A percentile compares a stretch with the other conserved stretches of the same genome.
Evolutionary conservation across 2,329 filamentous ascomycete genomes (phyloP).

Genomic region (Phaeoacremonium minimum): DNA sequence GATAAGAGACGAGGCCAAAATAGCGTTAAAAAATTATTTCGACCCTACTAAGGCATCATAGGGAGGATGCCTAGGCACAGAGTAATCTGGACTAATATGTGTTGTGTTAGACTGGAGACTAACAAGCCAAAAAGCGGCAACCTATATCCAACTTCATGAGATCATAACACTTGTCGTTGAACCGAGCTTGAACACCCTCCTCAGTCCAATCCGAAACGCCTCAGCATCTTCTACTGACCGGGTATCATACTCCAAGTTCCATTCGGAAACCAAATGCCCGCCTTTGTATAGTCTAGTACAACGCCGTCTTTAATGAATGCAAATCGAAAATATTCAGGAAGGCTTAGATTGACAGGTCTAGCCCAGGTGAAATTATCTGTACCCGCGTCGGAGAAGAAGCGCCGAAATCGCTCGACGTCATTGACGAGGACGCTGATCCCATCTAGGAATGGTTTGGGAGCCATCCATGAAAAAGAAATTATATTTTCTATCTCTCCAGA

Average conservation of each 20-base stretch:
- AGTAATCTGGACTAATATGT: too few species aligned
- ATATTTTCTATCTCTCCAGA: constrained; percentile 50
- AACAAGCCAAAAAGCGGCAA: too few species aligned
- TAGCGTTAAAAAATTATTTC: too few species aligned
- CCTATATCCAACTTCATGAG: too few species aligned
- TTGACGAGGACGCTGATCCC: constrained; percentile 82
- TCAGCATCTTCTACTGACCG: constrained; percentile 49
- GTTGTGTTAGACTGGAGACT: too few species aligned
- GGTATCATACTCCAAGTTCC: constrained; percentile 65
- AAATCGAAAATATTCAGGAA: constrained; percentile 74
- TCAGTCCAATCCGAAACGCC: constrained; percentile 12
- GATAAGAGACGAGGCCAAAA: too few species aligned
- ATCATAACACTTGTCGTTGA: too few species aligned
- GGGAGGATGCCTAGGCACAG: too few species aligned
- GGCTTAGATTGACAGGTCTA: constrained; percentile 34
- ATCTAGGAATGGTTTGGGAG: constrained; percentile 47
- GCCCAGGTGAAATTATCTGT: constrained; percentile 54
- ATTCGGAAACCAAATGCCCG: constrained; percentile 63
- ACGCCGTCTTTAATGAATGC: constrained; percentile 64
- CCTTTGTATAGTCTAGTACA: constrained; percentile 70
- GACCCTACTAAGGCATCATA: too few species aligned
- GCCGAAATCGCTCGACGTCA: constrained; percentile 77
- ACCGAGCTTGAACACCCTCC: too few species aligned
- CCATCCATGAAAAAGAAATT: constrained; percentile 57
- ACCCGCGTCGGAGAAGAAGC: constrained; percentile 59